Conservation (phyloP, 495 filamentous ascomycete genomes). For the Xylona heveae region DNA sequence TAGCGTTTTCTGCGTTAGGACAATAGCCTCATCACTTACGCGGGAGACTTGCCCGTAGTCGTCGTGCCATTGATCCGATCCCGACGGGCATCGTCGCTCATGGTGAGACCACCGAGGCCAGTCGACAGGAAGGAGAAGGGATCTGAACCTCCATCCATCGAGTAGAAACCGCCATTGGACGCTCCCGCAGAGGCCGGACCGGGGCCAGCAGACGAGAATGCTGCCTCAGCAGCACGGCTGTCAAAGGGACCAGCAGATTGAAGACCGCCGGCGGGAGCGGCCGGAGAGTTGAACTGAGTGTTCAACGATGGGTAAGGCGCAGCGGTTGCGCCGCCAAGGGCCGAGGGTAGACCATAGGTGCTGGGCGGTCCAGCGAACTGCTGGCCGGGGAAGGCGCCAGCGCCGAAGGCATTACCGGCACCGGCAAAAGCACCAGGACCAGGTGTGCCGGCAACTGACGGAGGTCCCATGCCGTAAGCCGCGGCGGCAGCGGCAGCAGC, state of each 20-base stretch:
- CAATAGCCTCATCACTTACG: constrained; percentile 14
- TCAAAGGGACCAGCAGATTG: constrained; percentile 82
- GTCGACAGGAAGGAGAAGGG: constrained; percentile 80
- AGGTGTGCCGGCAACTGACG: constrained; percentile 69
- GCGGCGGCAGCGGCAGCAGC: constrained; percentile 61
- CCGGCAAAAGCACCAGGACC: constrained; percentile 65
- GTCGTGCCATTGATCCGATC: constrained; percentile 55
- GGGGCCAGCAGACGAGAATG: constrained; percentile 71
- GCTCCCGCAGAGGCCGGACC: constrained; percentile 32
- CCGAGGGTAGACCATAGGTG: constrained; percentile 81
- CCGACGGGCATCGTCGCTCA: constrained; percentile 49
- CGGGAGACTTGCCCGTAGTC: constrained; percentile 26
- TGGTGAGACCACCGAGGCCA: constrained; percentile 58
- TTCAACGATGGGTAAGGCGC: constrained; percentile 70
- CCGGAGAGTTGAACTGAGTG: constrained; percentile 46
- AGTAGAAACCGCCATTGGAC: constrained; percentile 34
- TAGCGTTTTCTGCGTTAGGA: neutral
- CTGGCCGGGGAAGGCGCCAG: constrained; percentile 51
- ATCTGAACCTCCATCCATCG: constrained; percentile 39
- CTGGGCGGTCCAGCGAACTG: constrained; percentile 76
- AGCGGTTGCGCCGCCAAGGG: constrained; percentile 50
- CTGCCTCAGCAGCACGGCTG: constrained; percentile 77
- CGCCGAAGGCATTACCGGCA: constrained; percentile 43
- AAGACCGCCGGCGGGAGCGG: constrained; percentile 31
- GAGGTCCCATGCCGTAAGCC: constrained; percentile 42